Conservation (phyloP, 2,329 filamentous ascomycete species). For the Neonectria punicea region DNA sequence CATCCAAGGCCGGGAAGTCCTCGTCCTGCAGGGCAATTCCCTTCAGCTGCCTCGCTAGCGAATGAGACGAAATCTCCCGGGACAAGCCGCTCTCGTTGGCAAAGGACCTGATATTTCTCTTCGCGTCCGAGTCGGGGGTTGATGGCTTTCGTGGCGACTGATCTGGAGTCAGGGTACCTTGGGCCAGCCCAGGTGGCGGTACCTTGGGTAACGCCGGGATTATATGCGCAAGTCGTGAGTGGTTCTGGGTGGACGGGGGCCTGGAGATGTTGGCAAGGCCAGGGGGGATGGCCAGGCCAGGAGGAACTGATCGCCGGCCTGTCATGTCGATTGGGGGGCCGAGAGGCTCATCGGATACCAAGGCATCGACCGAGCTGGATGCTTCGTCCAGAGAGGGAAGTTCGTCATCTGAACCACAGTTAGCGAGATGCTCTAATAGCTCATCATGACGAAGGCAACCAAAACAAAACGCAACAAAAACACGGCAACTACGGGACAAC, state of each 20-base stretch:
- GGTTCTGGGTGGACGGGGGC: conserved; percentile 33
- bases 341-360: conserved; percentile 69
- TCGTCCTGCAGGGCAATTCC: conserved; percentile 63
- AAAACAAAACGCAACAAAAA: conserved; percentile 39
- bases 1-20: conserved; percentile 70
- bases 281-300: conserved; percentile 44
- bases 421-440: conserved; percentile 50
- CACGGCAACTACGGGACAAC: conserved; percentile 43
- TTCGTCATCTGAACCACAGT: conserved; percentile 68
- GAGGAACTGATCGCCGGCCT: conserved; percentile 42
- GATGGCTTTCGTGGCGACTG: conserved; percentile 45
- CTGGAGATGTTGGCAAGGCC: conserved; percentile 35
- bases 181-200: conserved; percentile 39
- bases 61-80: conserved; percentile 56
- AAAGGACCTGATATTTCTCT: conserved; percentile 57
- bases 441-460: conserved; percentile 32
- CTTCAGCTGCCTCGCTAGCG: conserved; percentile 39
- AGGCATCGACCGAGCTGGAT: conserved; percentile 71
- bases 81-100: conserved; percentile 59
- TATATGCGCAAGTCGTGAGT: conserved; percentile 35
- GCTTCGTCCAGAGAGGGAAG: conserved; percentile 70
- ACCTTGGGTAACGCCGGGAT: conserved; percentile 42
- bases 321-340: conserved; percentile 27
- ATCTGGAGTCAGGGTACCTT: conserved; percentile 47
- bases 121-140: conserved; percentile 48